Base-by-base conservation (phyloP, 306 rosid species). In the Hylodesmum podocarpum region DNA sequence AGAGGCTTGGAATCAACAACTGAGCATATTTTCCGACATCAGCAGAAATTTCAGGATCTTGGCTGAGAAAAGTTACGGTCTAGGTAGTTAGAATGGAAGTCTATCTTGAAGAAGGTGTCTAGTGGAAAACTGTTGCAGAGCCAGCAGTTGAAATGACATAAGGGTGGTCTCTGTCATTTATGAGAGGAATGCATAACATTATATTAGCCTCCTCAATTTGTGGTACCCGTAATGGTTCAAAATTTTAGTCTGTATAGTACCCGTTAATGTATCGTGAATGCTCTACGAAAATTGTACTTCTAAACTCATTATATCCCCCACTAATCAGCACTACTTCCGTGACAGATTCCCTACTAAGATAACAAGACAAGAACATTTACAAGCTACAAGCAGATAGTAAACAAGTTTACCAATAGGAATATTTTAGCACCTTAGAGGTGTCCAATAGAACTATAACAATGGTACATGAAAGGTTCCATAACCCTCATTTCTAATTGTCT, bases 401-500 rank as follows among this genome's bases (percentile, higher is more conserved):
- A 25, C 69, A 77, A 81, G 79, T 57, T 73, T 31, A 69, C 70
- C 84, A 69, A 63, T 68, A 69, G 50, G 83, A 75, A 41, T 54
- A 73, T 76, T 73, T 59, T 55, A 70, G 69, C 70, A 69, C 68
- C 72, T 82, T 58, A 78, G n/a, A 73, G 77, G n/a, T 27, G 79
- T 44, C 75, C 50, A 43, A 70, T 43, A 83, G 72, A 80, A 83
- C 72, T 33, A 78, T 46, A 64, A 49, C 29, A 66, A 72, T 33
- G 34, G 50, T 63, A 36, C 58, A 41, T 69, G 70, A 70, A 22
- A 34, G 62, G 67, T 51, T 72, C 70, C 71, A 76, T 16, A 21
- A 22, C 78, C 77, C 76, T 64, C 86, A 63, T 80, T 81, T n/a
- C n/a, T 86, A 58, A 39, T 51, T 64, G 84, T 80, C 53, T 5